A percentile compares a stretch with the other conserved stretches of the same genome.
These are phyloP conservation scores for Penicillium odoratum DNA, from an alignment of 495 filamentous ascomycete genomes.

Conservation along the genomic window DNA sequence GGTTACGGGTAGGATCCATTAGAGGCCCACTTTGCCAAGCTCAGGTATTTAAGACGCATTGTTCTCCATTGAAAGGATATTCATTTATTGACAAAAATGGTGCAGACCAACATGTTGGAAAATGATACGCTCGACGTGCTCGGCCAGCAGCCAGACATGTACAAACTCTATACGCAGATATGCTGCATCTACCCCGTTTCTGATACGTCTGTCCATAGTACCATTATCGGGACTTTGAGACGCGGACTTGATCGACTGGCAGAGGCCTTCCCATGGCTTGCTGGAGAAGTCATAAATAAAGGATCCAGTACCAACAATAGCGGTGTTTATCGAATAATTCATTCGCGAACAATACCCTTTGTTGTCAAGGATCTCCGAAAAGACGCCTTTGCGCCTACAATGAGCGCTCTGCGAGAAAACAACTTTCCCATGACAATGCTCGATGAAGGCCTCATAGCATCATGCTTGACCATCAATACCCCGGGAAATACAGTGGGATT, in stretches of 20 bases:
- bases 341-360: slow-evolving; percentile 35
- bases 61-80: not conserved
- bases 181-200: slow-evolving; percentile 36
- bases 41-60: not conserved
- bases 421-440: slow-evolving; percentile 55
- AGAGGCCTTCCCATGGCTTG: slow-evolving; percentile 52
- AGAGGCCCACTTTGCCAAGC: too few species aligned
- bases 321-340: slow-evolving; percentile 44
- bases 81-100: not conserved
- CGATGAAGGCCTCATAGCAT: slow-evolving; percentile 47
- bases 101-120: not conserved
- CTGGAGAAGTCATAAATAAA: slow-evolving; percentile 52
- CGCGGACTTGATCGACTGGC: slow-evolving; percentile 39
- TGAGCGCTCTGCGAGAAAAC: slow-evolving; percentile 39
- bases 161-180: slow-evolving; percentile 47
- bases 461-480: slow-evolving; percentile 44
- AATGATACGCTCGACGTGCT: slow-evolving; percentile 17
- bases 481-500: slow-evolving; percentile 12
- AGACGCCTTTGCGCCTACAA: slow-evolving; percentile 38
- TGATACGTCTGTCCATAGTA: slow-evolving; percentile 22
- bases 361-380: slow-evolving; percentile 43
- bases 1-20: too few species aligned
- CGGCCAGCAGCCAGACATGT: slow-evolving; percentile 17
- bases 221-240: slow-evolving; percentile 33
- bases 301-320: slow-evolving; percentile 32